phyloP scores from a whole-genome alignment of 75 land plant genomes.

The Selaginella moellendorffii region DNA sequence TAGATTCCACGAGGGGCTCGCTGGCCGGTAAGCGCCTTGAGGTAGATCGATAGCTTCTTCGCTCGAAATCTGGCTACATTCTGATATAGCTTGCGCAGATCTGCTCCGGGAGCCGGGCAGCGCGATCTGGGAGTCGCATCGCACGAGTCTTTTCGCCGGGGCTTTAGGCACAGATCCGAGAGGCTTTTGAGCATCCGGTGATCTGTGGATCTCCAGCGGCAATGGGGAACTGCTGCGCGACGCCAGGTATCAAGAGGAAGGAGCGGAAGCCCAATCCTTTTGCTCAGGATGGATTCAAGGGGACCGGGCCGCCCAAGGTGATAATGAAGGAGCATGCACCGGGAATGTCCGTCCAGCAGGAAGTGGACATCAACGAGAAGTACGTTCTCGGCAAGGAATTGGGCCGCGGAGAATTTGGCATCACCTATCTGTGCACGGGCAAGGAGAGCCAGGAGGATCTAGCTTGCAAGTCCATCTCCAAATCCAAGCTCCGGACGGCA shows the following conservation, averaged over 20 bases:
- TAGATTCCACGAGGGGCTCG: not conserved
- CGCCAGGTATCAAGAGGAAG: conserved; percentile 20
- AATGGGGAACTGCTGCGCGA: conserved; percentile 68
- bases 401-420: conserved; percentile 73
- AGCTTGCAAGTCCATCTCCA: conserved; percentile 78
- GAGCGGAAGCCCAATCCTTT: conserved; percentile 39
- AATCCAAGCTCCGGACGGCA: conserved; percentile 55
- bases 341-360: conserved; percentile 3
- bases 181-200: not conserved
- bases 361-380: conserved; percentile 30
- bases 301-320: conserved; percentile 13
- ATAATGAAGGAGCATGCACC: conserved; percentile 25
- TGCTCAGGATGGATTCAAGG: conserved; percentile 18
- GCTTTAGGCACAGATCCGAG: not conserved
- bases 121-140: too few relatives aligned
- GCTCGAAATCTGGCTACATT: not conserved
- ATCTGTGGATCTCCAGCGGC: not conserved
- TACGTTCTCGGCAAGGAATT: conserved; percentile 67
- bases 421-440: conserved; percentile 60
- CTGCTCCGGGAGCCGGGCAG: too few relatives aligned
- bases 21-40: not conserved
- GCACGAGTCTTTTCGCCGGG: not conserved
- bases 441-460: conserved; percentile 25
- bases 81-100: too few relatives aligned
- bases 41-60: not conserved